phyloP scores from a whole-genome alignment of 106 monocot genomes.

The Agapanthus africanus region DNA sequence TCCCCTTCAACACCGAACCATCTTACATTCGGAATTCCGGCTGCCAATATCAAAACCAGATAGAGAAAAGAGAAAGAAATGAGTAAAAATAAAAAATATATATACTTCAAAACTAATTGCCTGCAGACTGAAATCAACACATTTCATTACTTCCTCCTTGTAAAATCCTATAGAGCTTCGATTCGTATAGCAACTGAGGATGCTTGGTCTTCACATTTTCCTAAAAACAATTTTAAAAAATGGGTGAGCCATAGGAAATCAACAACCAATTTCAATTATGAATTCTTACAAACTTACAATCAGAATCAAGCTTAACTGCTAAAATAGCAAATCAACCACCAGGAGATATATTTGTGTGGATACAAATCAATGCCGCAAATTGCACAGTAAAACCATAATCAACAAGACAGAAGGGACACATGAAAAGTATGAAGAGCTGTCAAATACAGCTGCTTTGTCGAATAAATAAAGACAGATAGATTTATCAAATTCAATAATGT shows the following conservation, averaged over 20 bases:
- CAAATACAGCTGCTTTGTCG: no score
- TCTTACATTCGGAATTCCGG: conserved; percentile 42
- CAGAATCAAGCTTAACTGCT: background rate
- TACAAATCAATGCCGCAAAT: background rate
- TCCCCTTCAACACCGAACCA: conserved; percentile 53
- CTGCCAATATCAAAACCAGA: conserved; percentile 16
- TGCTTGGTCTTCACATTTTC: conserved; percentile 83
- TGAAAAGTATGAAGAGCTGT: no score
- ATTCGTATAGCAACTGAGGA: conserved; percentile 80
- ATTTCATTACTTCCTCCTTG: conserved; percentile 81
- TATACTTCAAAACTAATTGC: background rate
- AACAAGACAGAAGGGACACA: no score
- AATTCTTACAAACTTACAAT: background rate
- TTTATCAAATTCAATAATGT: background rate
- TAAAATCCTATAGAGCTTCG: conserved; percentile 73
- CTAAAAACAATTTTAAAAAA: conserved; percentile 19
- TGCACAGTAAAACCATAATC: background rate
- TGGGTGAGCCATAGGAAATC: background rate
- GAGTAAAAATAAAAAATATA: background rate
- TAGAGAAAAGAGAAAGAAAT: background rate
- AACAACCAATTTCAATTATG: background rate
- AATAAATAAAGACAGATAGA: background rate
- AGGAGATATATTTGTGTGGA: background rate
- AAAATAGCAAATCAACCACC: background rate
- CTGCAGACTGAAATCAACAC: background rate